Conservation (phyloP, 2,329 filamentous ascomycete genomes). For the Sclerotinia spermophila region DNA sequence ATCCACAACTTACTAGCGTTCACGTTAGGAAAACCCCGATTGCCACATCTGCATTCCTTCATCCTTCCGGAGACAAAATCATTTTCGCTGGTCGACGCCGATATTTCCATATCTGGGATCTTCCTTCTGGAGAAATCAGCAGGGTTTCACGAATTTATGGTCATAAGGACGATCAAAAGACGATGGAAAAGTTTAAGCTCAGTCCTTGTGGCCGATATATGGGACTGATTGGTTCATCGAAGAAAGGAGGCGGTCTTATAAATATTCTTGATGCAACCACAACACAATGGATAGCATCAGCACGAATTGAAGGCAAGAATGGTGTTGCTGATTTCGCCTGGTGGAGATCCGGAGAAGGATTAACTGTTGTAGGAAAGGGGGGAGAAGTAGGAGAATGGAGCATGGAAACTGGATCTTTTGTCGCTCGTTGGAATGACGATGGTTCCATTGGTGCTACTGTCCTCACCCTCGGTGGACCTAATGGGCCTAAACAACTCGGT, state of each 20-base stretch:
- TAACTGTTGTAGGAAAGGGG: constrained; percentile 79
- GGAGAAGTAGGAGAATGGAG: constrained; percentile 91
- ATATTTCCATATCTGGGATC: constrained; percentile 94
- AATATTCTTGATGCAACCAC: constrained; percentile 78
- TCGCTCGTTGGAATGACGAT: constrained; percentile 85
- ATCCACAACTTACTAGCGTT: constrained; percentile 85
- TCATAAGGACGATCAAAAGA: constrained; percentile 76
- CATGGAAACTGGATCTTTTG: constrained; percentile 61
- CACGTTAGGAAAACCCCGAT: constrained; percentile 84
- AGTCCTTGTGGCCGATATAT: constrained; percentile 85
- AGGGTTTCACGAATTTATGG: constrained; percentile 75
- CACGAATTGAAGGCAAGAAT: constrained; percentile 74
- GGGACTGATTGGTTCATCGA: constrained; percentile 73
- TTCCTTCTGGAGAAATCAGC: constrained; percentile 74
- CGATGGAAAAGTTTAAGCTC: constrained; percentile 86
- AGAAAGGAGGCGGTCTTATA: constrained; percentile 82
- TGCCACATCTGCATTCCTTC: constrained; percentile 76
- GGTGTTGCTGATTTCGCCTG: constrained; percentile 89
- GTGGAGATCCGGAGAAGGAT: constrained; percentile 81
- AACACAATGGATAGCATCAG: constrained; percentile 83
- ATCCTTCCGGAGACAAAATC: constrained; percentile 69
- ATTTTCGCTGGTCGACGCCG: constrained; percentile 83
- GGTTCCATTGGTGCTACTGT: constrained; percentile 83
- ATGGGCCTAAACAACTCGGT: constrained; percentile 58
- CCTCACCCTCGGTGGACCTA: constrained; percentile 69